Evolutionary conservation across 108 stramenopile species (phyloP).

Genomic region (Conticribra guillardii): DNA sequence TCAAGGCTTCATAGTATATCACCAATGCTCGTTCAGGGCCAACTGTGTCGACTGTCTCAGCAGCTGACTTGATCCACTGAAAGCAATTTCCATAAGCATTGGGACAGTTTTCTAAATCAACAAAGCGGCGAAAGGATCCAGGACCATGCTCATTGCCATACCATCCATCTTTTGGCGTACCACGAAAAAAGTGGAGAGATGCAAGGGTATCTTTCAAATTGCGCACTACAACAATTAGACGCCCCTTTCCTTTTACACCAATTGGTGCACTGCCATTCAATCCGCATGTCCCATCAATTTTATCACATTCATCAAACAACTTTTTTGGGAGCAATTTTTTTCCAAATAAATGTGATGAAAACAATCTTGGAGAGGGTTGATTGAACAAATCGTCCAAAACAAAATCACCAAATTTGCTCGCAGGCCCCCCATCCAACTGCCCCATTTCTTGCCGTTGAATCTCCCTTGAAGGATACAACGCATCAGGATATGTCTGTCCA

Average conservation of each 20-base stretch:
- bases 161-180: conserved; percentile 33
- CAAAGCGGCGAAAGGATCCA: conserved; percentile 31
- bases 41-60: conserved; percentile 16
- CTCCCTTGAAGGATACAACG: conserved; percentile 12
- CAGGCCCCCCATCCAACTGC: too few relatives aligned
- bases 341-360: conserved; percentile 35
- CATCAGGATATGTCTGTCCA: conserved; percentile 44
- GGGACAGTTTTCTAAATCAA: conserved; percentile 25
- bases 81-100: conserved; percentile 41
- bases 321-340: conserved; percentile 8
- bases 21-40: conserved; percentile 21
- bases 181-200: conserved; percentile 40
- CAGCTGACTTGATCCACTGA: conserved; percentile 17
- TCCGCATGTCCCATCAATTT: too few relatives aligned
- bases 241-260: conserved; percentile 18
- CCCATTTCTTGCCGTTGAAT: conserved; percentile 4
- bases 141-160: conserved; percentile 44
- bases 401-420: conserved; percentile 33
- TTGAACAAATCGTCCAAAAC: conserved; percentile 29
- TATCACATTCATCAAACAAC: conserved; percentile 10
- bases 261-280: too few relatives aligned
- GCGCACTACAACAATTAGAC: conserved; percentile 32
- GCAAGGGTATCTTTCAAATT: conserved; percentile 36
- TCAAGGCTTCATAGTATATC: conserved; percentile 33
- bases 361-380: conserved; percentile 33